Evolutionary conservation across 2,329 filamentous ascomycete genomes (phyloP).

Genomic region (Apiospora rasikravindrae): DNA sequence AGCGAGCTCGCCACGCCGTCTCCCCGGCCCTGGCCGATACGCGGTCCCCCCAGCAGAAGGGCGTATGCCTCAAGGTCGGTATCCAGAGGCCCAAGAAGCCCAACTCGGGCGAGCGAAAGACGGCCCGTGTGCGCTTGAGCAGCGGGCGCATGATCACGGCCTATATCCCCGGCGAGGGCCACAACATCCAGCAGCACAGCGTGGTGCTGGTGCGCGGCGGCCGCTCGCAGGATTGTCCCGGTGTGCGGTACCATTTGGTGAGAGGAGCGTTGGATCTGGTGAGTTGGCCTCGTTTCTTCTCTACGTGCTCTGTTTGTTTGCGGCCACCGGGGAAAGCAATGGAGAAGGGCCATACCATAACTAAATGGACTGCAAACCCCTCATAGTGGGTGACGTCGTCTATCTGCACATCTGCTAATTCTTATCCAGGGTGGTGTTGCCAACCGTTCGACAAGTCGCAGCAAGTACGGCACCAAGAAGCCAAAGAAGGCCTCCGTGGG

Average conservation of each 20-base stretch:
- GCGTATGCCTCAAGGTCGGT: constrained; percentile 93
- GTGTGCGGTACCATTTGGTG: constrained; percentile 95
- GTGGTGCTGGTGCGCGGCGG: constrained; percentile 96
- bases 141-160: constrained; percentile 87
- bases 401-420: background rate
- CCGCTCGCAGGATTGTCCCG: constrained; percentile 93
- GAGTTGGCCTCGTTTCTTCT: constrained; percentile 44
- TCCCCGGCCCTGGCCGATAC: constrained; percentile 80
- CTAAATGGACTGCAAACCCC: background rate
- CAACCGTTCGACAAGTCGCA: constrained; percentile 81
- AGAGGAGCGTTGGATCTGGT: constrained; percentile 93
- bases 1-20: constrained; percentile 82
- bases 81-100: constrained; percentile 98
- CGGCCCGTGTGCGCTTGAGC: constrained; percentile 86
- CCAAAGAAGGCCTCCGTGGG: constrained; percentile 78
- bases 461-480: constrained; percentile 99
- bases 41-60: constrained; percentile 83
- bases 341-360: background rate
- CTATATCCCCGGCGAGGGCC: constrained; percentile 96
- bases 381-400: background rate
- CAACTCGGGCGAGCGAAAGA: constrained; percentile 97
- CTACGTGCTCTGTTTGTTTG: background rate
- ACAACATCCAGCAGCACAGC: constrained; percentile 98
- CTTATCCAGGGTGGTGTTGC: constrained; percentile 80
- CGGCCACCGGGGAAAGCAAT: background rate